phyloP scores from a whole-genome alignment of 306 rosid species.

The Hippophae rhamnoides region DNA sequence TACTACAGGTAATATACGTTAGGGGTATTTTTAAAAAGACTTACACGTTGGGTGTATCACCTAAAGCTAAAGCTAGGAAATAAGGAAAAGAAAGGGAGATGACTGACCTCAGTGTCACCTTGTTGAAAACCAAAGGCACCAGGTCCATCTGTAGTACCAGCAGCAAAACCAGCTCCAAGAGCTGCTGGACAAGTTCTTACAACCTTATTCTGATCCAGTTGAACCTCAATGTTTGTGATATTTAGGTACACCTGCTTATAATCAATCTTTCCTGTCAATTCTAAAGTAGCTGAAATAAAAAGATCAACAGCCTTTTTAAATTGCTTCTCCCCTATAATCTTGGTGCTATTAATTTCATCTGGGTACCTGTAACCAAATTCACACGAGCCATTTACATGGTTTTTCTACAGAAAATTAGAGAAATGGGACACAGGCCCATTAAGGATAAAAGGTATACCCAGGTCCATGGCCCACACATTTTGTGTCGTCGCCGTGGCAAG shows the following conservation, averaged over 20 bases:
- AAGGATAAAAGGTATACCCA: slow-evolving; percentile 34
- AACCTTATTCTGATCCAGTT: slow-evolving; percentile 28
- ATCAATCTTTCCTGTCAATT: slow-evolving; percentile 47
- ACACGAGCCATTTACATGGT: not conserved
- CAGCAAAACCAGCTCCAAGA: slow-evolving; percentile 89
- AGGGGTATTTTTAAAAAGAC: too few relatives aligned
- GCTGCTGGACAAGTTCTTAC: slow-evolving; percentile 82
- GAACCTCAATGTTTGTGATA: slow-evolving; percentile 55
- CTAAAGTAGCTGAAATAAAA: slow-evolving; percentile 42
- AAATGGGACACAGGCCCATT: not conserved
- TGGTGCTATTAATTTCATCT: slow-evolving; percentile 64
- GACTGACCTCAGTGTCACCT: slow-evolving; percentile 57
- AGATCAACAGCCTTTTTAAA: slow-evolving; percentile 45
- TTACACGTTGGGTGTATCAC: too few relatives aligned
- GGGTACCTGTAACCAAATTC: slow-evolving; percentile 41
- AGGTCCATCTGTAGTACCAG: slow-evolving; percentile 89
- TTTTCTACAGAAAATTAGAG: not conserved
- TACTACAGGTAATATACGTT: too few relatives aligned
- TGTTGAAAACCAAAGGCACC: slow-evolving; percentile 76
- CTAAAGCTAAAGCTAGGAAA: not conserved
- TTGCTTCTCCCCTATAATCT: slow-evolving; percentile 74
- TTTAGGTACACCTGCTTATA: slow-evolving; percentile 59
- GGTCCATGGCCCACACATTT: slow-evolving; percentile 80
- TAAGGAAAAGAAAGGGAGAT: too few relatives aligned
- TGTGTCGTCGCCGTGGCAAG: slow-evolving; percentile 65